Conservation (phyloP, 768 basidiomycete species). For the Amanita phalloides region DNA sequence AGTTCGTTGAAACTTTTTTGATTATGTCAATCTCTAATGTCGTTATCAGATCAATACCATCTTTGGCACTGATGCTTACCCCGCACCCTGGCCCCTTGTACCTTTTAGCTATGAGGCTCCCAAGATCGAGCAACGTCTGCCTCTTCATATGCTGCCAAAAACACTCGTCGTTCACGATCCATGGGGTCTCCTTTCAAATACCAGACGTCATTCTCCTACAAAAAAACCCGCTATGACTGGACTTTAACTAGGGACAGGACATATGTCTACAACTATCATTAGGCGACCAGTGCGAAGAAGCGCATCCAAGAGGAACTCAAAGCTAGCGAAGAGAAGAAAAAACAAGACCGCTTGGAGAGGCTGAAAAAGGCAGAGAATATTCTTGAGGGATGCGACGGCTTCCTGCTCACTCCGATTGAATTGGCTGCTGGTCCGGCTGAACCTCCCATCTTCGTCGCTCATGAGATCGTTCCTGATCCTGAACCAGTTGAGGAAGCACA, state of each 20-base stretch:
- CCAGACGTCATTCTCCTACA: too few species aligned
- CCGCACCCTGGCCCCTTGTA: slow-evolving; percentile 27
- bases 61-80: slow-evolving; percentile 15
- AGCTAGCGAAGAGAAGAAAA: background rate
- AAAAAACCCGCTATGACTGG: slow-evolving; percentile 12
- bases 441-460: slow-evolving; percentile 18
- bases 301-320: background rate
- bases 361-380: background rate
- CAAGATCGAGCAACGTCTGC: slow-evolving; percentile 15
- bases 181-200: slow-evolving; percentile 5
- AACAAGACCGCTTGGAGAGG: background rate
- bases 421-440: slow-evolving; percentile 8
- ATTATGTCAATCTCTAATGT: background rate
- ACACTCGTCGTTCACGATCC: slow-evolving; percentile 18
- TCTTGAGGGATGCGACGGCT: slow-evolving; percentile 4
- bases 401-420: slow-evolving; percentile 6
- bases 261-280: slow-evolving; percentile 19
- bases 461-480: slow-evolving; percentile 15
- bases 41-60: background rate
- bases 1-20: background rate
- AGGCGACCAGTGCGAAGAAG: background rate
- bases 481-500: slow-evolving; percentile 28
- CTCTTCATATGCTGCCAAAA: slow-evolving; percentile 14
- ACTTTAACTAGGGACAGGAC: slow-evolving; percentile 18
- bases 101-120: slow-evolving; percentile 22